Evolutionary conservation across 2,329 filamentous ascomycete species (phyloP).

Genomic region (Macrophomina tecta): DNA sequence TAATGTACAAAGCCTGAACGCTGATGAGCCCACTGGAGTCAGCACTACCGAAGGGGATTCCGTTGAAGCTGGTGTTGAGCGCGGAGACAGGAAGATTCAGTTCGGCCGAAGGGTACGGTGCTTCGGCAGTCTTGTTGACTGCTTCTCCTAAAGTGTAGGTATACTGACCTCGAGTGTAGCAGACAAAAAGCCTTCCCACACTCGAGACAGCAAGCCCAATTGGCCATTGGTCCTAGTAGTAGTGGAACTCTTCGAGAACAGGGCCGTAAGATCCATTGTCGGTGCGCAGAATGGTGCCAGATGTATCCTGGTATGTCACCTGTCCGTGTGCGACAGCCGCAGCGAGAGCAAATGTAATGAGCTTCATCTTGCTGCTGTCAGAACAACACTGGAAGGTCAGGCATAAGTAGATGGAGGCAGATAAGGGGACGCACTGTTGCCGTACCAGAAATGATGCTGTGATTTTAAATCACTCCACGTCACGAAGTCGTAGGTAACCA

Average conservation of each 20-base stretch:
- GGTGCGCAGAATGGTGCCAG: conserved; percentile 43
- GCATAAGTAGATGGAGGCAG: not conserved
- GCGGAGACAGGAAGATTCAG: conserved; percentile 54
- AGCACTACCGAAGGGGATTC: conserved; percentile 53
- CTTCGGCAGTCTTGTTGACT: conserved; percentile 55
- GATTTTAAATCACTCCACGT: conserved; percentile 1
- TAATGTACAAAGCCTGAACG: conserved; percentile 59
- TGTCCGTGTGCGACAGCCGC: not conserved
- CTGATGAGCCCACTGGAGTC: conserved; percentile 54
- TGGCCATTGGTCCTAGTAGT: conserved; percentile 56
- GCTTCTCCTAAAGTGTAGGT: conserved; percentile 56
- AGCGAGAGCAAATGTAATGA: not conserved
- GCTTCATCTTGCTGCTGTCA: not conserved
- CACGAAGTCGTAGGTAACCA: not conserved
- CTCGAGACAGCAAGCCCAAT: conserved; percentile 58
- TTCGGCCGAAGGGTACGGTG: conserved; percentile 51
- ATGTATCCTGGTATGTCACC: conserved; percentile 25
- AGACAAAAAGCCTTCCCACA: conserved; percentile 57
- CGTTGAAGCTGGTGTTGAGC: conserved; percentile 50
- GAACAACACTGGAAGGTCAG: not conserved
- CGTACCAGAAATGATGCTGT: not conserved
- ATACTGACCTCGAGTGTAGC: conserved; percentile 56
- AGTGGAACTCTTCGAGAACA: conserved; percentile 55
- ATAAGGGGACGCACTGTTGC: not conserved
- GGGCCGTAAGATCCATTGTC: conserved; percentile 58